Base-by-base conservation (phyloP, 495 filamentous ascomycete species). In the Penicillium lividum region DNA sequence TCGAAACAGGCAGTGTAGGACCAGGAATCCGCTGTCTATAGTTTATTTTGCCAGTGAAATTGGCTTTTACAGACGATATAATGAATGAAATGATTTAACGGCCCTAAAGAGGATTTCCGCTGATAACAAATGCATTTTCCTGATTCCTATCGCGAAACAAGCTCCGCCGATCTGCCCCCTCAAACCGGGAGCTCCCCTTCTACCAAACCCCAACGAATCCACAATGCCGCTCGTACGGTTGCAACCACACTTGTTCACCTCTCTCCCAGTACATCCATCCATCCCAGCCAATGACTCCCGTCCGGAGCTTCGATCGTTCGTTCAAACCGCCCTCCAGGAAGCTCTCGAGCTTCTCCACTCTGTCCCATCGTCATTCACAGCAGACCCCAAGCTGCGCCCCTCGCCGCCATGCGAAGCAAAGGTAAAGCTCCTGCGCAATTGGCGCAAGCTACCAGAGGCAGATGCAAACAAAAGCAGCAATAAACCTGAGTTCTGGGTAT, bases 1-100 rank as follows among this genome's bases (percentile, higher is more conserved):
- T 96, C 68, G 88, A 94, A 64, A 96, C 92, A 13, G 81, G 88
- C 29, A 93, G 86, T 66, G 89, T 95, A 16, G 91, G 92, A 15
- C 77, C 82, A 36, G 92, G 86, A 4, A 80, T 92, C 36, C 80
- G 91, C 54, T 77, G 73, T 57, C 55, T 81, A 53, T 85, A 69
- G 76, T 53, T 27, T 18, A 40, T 7, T 45, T 31, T 40, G 48
- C 27, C 28, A 8, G 4, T 34, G 5, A 34, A 34, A 16, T 0
- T 4, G 28, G 22, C 9, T 28, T n/a, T 28, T 47, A 47, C 0
- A 47, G 4, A 46, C 7, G 15, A 31, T 18, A 7, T 49, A 29
- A 49, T 33, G 46, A 49, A 49, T 49, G 15, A 49, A 49, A 29
- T 30, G 46, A 49, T 30, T 5, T 49, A 16, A 8, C 15, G 5